phyloP scores from a whole-genome alignment of 2,329 filamentous ascomycete species.

The Ceratocystiopsis minuta region DNA sequence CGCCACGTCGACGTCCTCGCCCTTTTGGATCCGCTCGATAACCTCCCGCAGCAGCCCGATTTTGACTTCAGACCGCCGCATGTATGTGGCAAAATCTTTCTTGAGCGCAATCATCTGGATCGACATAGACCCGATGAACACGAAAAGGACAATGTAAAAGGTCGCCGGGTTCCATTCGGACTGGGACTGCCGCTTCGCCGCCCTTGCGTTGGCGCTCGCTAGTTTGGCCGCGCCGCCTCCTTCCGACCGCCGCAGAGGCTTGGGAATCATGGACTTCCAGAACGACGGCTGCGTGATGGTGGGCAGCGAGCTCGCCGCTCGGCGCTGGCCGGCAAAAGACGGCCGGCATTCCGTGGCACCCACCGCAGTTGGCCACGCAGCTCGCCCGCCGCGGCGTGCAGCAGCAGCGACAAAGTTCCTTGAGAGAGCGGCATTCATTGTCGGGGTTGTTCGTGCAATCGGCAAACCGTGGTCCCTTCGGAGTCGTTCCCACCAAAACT shows the following conservation, averaged over 20 bases:
- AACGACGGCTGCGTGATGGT: slow-evolving; percentile 27
- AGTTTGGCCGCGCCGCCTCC: no score
- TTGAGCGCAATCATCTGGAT: slow-evolving; percentile 78
- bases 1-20: slow-evolving; percentile 73
- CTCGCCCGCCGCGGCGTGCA: neutral
- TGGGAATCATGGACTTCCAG: slow-evolving; percentile 54
- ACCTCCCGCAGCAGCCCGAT: slow-evolving; percentile 62
- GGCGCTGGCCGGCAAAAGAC: neutral
- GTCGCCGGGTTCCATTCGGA: slow-evolving; percentile 60
- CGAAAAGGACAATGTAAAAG: slow-evolving; percentile 65
- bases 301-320: slow-evolving; percentile 10
- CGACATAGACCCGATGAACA: slow-evolving; percentile 85
- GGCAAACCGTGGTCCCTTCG: neutral
- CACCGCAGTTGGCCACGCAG: neutral
- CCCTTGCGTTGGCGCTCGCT: no score
- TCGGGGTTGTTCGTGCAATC: neutral
- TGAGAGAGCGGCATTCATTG: neutral
- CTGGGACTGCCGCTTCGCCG: no score
- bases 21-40: slow-evolving; percentile 48
- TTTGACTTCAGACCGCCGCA: slow-evolving; percentile 59
- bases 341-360: no score
- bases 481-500: neutral
- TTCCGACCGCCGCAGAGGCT: slow-evolving; percentile 31
- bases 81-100: slow-evolving; percentile 55
- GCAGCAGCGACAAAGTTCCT: no score